phyloP scores from a whole-genome alignment of 2,329 filamentous ascomycete species.

The Fusarium kyushuense region DNA sequence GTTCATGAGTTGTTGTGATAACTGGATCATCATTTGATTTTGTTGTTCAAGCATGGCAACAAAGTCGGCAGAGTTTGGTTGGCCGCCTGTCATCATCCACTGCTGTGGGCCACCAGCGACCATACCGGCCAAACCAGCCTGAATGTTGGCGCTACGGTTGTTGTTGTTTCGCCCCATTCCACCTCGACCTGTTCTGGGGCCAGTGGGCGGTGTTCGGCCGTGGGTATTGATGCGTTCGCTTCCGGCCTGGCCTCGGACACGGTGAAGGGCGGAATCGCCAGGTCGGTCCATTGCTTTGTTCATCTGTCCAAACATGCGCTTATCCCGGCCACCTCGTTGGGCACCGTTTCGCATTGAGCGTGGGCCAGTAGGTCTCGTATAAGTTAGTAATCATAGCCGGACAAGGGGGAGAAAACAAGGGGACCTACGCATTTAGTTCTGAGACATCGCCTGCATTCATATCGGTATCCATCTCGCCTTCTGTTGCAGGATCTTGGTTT shows the following conservation, averaged over 20 bases:
- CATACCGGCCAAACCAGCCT: constrained; percentile 63
- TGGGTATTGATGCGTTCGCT: constrained; percentile 86
- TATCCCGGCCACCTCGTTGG: constrained; percentile 72
- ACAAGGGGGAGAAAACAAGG: background rate
- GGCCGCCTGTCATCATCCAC: constrained; percentile 63
- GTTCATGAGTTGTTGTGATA: constrained; percentile 72
- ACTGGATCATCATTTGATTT: constrained; percentile 84
- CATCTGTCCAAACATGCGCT: constrained; percentile 87
- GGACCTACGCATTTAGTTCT: constrained; percentile 70
- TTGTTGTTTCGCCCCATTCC: constrained; percentile 62
- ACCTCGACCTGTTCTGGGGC: constrained; percentile 70
- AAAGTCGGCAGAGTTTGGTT: constrained; percentile 65
- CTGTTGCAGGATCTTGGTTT: constrained; percentile 52
- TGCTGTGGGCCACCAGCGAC: constrained; percentile 53
- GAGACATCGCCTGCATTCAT: constrained; percentile 72
- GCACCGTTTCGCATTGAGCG: constrained; percentile 88
- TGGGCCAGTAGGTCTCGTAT: constrained; percentile 85
- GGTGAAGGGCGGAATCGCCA: constrained; percentile 81
- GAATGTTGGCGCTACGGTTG: constrained; percentile 63
- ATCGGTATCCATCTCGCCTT: constrained; percentile 72
- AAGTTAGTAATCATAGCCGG: constrained; percentile 55
- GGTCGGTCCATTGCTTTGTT: constrained; percentile 84
- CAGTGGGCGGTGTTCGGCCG: constrained; percentile 75
- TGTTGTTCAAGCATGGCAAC: constrained; percentile 89
- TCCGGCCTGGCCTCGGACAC: constrained; percentile 78